phyloP scores from a whole-genome alignment of 1,284 basidiomycete species.

The Ustilago crameri region DNA sequence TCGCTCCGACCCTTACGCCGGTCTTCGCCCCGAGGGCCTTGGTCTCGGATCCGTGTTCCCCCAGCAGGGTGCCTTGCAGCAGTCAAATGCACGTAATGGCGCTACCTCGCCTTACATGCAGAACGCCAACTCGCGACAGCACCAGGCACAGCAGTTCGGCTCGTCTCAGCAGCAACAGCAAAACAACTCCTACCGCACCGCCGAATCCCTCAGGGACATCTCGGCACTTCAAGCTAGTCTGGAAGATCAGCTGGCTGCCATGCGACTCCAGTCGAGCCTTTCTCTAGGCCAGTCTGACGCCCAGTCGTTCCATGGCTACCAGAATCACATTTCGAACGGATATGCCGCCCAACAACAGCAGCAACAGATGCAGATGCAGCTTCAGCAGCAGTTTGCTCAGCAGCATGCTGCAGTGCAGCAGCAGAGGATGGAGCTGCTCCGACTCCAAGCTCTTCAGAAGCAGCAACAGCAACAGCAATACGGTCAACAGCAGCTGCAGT shows the following conservation, averaged over 20 bases:
- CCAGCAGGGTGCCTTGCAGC: constrained; percentile 24
- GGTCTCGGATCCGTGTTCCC: constrained; percentile 41
- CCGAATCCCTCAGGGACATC: constrained; percentile 28
- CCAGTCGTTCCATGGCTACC: constrained; percentile 16
- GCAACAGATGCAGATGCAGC: constrained; percentile 49
- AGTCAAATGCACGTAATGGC: constrained; percentile 20
- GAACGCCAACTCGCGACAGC: constrained; percentile 13
- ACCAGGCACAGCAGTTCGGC: too few relatives aligned
- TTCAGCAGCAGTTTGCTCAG: constrained; percentile 49
- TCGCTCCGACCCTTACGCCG: constrained; percentile 51
- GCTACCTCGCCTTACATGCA: constrained; percentile 14
- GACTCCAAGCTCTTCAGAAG: constrained; percentile 54
- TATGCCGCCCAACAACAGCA: constrained; percentile 50
- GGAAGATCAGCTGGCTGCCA: constrained; percentile 55
- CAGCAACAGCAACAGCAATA: constrained; percentile 41
- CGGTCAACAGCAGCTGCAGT: constrained; percentile 44
- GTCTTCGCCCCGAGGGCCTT: constrained; percentile 56
- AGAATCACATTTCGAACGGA: constrained; percentile 19
- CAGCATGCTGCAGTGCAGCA: constrained; percentile 48
- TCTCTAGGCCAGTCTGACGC: constrained; percentile 17
- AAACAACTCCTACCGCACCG: constrained; percentile 19
- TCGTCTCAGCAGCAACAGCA: constrained; percentile 28
- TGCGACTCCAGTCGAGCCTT: constrained; percentile 49
- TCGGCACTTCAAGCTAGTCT: constrained; percentile 37
- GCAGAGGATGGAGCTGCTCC: constrained; percentile 55